Percentiles rank a stretch among this genome's conserved stretches.
Conservation (phyloP, 2,329 filamentous ascomycete species). For the Xylariaceae sp. region DNA sequence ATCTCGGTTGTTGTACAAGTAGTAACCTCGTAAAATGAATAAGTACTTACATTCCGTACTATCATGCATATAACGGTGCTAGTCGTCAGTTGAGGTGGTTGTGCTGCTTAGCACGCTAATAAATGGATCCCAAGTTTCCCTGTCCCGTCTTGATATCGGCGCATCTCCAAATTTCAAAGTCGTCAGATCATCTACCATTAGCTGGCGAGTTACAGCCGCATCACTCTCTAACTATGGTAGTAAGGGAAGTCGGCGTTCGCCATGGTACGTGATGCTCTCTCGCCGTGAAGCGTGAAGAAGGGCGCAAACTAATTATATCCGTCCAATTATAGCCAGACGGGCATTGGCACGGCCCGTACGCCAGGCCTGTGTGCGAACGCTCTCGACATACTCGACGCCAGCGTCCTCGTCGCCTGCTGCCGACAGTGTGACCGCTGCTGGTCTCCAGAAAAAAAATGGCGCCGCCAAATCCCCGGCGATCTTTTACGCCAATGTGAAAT, state of each 20-base stretch:
- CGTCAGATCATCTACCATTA: constrained; percentile 3
- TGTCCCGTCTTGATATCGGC: constrained; percentile 3
- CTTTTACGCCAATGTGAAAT: constrained; percentile 24
- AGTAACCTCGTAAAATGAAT: neutral
- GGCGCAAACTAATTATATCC: constrained; percentile 21
- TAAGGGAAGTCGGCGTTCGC: constrained; percentile 32
- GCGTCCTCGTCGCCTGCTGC: constrained; percentile 23
- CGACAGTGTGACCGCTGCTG: constrained; percentile 22
- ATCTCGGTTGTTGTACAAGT: too few species aligned
- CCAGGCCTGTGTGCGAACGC: constrained; percentile 36
- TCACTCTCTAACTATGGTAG: constrained; percentile 27
- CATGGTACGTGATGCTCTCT: constrained; percentile 23
- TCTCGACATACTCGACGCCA: constrained; percentile 34
- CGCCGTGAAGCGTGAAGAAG: neutral
- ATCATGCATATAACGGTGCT: neutral
- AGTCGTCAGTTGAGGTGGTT: neutral
- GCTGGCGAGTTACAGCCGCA: constrained; percentile 1
- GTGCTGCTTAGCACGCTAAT: neutral
- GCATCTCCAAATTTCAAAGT: constrained; percentile 20
- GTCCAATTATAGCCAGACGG: constrained; percentile 45
- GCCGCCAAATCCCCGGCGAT: constrained; percentile 21
- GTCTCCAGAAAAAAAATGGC: constrained; percentile 19
- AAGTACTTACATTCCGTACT: neutral
- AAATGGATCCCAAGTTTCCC: neutral
- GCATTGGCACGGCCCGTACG: constrained; percentile 43